These are phyloP conservation scores for Calycina herbarum DNA, from an alignment of 2,329 filamentous ascomycete species.

Conservation along the genomic window DNA sequence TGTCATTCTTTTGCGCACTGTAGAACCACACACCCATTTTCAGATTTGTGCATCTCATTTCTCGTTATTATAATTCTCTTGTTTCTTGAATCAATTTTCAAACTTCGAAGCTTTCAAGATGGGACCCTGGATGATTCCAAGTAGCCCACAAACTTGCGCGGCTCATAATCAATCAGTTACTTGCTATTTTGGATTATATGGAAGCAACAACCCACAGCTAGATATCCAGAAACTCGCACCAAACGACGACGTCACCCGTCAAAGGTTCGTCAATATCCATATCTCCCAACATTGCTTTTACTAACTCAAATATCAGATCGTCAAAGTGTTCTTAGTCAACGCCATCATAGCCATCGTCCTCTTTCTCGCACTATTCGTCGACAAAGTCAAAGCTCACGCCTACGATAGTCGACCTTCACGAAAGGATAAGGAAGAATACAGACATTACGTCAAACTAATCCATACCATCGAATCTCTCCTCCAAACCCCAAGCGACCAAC, in stretches of 20 bases:
- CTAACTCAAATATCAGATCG: not conserved
- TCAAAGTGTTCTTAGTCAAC: conserved; percentile 1
- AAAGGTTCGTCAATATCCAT: not conserved
- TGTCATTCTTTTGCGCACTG: not conserved
- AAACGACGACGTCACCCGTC: conserved; percentile 10
- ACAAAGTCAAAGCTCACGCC: conserved; percentile 3
- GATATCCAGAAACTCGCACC: conserved; percentile 6
- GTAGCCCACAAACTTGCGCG: conserved; percentile 3
- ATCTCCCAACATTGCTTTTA: not conserved
- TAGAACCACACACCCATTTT: too few relatives aligned
- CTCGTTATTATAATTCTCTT: not conserved
- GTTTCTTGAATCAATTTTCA: not conserved
- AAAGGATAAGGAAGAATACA: not conserved
- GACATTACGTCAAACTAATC: conserved; percentile 5
- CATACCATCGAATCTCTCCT: conserved; percentile 8
- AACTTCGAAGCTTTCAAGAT: conserved; percentile 6
- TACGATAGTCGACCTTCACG: not conserved
- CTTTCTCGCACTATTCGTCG: conserved; percentile 4
- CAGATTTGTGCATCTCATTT: not conserved
- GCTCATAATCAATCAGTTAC: conserved; percentile 4
- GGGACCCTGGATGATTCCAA: conserved; percentile 3
- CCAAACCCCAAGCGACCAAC: conserved; percentile 9
- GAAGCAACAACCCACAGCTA: not conserved
- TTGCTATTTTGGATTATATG: conserved; percentile 7
- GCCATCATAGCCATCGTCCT: conserved; percentile 6